Evolutionary conservation across 495 filamentous ascomycete genomes (phyloP).

Genomic region (Aspergillus carlsbadensis): DNA sequence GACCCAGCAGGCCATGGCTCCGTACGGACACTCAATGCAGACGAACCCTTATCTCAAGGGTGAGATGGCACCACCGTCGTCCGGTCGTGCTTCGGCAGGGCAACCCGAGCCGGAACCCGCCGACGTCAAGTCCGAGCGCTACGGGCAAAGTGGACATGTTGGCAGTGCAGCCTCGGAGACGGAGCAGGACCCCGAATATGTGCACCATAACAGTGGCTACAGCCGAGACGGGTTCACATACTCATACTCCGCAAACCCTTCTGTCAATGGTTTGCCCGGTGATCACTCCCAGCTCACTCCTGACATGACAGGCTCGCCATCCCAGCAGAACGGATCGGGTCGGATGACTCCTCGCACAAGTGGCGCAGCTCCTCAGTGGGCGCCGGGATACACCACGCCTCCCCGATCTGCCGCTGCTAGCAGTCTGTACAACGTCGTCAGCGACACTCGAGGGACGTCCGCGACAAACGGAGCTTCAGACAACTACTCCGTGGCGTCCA

Average conservation of each 20-base stretch:
- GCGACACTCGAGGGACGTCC: constrained; percentile 69
- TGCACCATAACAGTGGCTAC: constrained; percentile 65
- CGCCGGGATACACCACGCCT: constrained; percentile 75
- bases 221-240: constrained; percentile 72
- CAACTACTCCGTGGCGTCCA: constrained; percentile 61
- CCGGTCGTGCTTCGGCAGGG: constrained; percentile 54
- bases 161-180: constrained; percentile 59
- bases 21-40: constrained; percentile 60
- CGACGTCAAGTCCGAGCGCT: constrained; percentile 70
- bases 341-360: constrained; percentile 83
- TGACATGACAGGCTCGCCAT: constrained; percentile 82
- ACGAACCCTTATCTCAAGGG: constrained; percentile 74
- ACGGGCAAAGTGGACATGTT: constrained; percentile 54
- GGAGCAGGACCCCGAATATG: constrained; percentile 79
- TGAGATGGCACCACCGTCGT: constrained; percentile 91
- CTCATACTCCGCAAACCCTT: constrained; percentile 65
- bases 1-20: constrained; percentile 64
- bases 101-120: constrained; percentile 58
- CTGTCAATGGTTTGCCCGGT: constrained; percentile 61
- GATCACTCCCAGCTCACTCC: constrained; percentile 82
- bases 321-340: constrained; percentile 81
- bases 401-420: constrained; percentile 70
- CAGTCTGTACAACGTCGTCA: constrained; percentile 88
- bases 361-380: constrained; percentile 69
- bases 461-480: constrained; percentile 64